These are phyloP conservation scores for Teunomyces funiuensis DNA, from an alignment of 805 yeast genomes.

Conservation along the genomic window DNA sequence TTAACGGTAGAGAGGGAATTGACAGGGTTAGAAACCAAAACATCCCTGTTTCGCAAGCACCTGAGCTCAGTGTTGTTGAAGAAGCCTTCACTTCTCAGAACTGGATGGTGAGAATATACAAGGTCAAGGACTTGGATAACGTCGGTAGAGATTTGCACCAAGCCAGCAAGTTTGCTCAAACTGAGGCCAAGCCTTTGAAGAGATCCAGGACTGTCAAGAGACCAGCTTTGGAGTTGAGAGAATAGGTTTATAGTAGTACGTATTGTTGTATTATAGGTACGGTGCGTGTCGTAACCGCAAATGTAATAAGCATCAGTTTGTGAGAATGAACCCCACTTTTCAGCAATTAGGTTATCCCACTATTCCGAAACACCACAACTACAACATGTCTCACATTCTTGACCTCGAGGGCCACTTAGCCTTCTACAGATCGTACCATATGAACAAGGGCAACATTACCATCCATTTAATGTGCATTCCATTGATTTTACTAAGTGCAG, in stretches of 20 bases:
- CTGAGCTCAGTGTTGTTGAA: conserved; percentile 71
- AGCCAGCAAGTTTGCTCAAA: conserved; percentile 54
- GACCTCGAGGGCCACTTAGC: conserved; percentile 40
- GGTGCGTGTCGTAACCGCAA: neutral
- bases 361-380: neutral
- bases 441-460: conserved; percentile 58
- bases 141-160: conserved; percentile 75
- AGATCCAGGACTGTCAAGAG: conserved; percentile 46
- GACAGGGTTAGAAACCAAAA: conserved; percentile 90
- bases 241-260: conserved; percentile 14
- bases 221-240: conserved; percentile 55
- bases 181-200: conserved; percentile 30
- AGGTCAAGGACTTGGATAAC: conserved; percentile 83
- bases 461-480: conserved; percentile 86
- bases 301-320: neutral
- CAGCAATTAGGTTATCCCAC: neutral
- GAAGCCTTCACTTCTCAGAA: conserved; percentile 95
- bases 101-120: conserved; percentile 94
- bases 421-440: conserved; percentile 50
- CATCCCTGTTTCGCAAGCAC: conserved; percentile 51
- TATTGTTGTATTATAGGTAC: neutral
- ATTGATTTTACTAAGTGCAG: conserved; percentile 57
- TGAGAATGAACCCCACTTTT: neutral
- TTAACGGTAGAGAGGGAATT: conserved; percentile 55
- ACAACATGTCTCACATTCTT: conserved; percentile 32